These are phyloP conservation scores for Tephrocybe rancida DNA, from an alignment of 768 basidiomycete genomes.

Conservation along the genomic window DNA sequence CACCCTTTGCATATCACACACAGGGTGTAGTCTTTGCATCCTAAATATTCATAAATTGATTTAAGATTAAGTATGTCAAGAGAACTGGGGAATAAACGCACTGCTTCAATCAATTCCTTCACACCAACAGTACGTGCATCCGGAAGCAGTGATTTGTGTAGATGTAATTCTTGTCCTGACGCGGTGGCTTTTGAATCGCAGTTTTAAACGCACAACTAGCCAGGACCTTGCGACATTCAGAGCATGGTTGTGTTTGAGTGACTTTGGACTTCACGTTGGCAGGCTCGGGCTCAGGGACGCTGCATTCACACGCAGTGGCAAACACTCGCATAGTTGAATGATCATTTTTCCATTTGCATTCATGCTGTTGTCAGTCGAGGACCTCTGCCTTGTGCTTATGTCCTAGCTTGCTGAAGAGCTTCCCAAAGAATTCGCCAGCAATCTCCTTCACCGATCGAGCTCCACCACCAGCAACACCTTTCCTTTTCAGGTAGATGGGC, in stretches of 20 bases:
- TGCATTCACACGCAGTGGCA: neutral
- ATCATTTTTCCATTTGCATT: neutral
- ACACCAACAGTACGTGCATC: neutral
- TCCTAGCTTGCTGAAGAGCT: neutral
- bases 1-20: conserved; percentile 13
- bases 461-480: neutral
- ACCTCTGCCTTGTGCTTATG: neutral
- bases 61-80: neutral
- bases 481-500: too few relatives aligned
- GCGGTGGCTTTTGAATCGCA: neutral
- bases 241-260: neutral
- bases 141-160: neutral
- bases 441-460: neutral
- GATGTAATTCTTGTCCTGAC: neutral
- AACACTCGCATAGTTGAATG: neutral
- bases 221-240: neutral
- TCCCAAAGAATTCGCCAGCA: neutral
- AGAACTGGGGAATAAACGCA: neutral
- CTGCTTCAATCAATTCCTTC: neutral
- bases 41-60: neutral
- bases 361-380: neutral
- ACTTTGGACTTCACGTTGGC: neutral
- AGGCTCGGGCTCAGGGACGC: neutral
- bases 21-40: neutral
- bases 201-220: neutral